Percentiles rank a stretch among this genome's conserved stretches.
phyloP scores from a whole-genome alignment of 192 early-diverging fungal species.

The Pecoramyces ruminantium region DNA sequence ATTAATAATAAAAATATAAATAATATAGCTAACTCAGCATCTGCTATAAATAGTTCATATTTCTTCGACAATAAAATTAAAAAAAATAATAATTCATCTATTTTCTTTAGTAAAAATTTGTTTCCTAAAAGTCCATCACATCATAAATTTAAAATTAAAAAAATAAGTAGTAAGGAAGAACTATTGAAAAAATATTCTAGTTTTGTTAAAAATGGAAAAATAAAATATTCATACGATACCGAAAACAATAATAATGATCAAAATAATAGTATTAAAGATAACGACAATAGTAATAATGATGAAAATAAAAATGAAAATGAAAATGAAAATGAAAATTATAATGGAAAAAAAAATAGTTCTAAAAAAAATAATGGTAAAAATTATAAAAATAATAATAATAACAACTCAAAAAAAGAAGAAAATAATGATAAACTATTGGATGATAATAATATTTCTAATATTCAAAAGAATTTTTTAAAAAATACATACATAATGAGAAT shows the following conservation, averaged over 20 bases:
- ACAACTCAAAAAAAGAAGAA: background rate
- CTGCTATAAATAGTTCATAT: background rate
- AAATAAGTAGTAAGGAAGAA: background rate
- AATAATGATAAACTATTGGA: too few relatives aligned
- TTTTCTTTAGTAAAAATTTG: background rate
- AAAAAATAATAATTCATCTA: background rate
- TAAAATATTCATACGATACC: background rate
- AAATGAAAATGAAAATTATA: too few relatives aligned
- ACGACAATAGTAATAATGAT: too few relatives aligned
- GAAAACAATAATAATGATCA: background rate
- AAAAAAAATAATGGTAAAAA: too few relatives aligned
- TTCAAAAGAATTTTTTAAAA: background rate
- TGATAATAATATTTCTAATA: background rate
- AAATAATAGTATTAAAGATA: too few relatives aligned
- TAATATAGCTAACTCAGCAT: background rate
- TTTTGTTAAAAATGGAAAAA: background rate
- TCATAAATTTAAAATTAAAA: background rate
- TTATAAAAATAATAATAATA: background rate
- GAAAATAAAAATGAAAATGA: background rate
- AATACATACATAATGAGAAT: background rate
- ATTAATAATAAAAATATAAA: too few relatives aligned
- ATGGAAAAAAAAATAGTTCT: too few relatives aligned
- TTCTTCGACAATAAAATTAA: background rate
- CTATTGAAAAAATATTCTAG: background rate
- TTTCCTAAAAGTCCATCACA: background rate